These are phyloP conservation scores for Oldenlandia corymbosa DNA, from an alignment of 257 asterid genomes.

Conservation along the genomic window DNA sequence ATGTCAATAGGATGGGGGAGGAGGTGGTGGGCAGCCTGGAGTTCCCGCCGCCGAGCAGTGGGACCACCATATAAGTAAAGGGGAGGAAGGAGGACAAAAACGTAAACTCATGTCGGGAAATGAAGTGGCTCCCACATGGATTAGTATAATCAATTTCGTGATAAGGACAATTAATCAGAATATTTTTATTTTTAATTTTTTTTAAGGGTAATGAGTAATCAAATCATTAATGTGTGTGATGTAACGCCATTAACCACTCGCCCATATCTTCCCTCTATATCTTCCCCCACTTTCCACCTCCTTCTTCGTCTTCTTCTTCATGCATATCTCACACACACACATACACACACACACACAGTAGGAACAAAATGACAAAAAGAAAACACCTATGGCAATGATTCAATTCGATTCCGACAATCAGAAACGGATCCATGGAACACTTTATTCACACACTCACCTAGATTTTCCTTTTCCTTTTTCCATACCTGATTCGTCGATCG, in stretches of 20 bases:
- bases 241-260: constrained; percentile 8
- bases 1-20: not conserved
- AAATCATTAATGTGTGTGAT: constrained; percentile 1
- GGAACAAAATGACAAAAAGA: not conserved
- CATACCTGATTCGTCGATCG: too few relatives aligned
- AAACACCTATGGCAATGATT: not conserved
- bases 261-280: not conserved
- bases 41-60: not conserved
- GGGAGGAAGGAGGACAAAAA: not conserved
- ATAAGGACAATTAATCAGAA: not conserved
- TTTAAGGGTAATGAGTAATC: constrained; percentile 1
- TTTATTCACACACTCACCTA: not conserved
- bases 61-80: not conserved
- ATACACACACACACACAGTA: not conserved
- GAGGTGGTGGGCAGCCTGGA: not conserved
- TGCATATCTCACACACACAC: not conserved
- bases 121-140: not conserved
- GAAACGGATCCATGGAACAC: not conserved
- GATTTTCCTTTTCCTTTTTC: too few relatives aligned
- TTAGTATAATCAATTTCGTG: constrained; percentile 1
- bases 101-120: not conserved
- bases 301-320: not conserved
- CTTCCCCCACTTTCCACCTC: constrained; percentile 5
- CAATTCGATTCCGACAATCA: not conserved
- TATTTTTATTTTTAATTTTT: too few relatives aligned